Evolutionary conservation across 176 grass and related monocot species (phyloP).

Genomic region (Carex myosuroides): DNA sequence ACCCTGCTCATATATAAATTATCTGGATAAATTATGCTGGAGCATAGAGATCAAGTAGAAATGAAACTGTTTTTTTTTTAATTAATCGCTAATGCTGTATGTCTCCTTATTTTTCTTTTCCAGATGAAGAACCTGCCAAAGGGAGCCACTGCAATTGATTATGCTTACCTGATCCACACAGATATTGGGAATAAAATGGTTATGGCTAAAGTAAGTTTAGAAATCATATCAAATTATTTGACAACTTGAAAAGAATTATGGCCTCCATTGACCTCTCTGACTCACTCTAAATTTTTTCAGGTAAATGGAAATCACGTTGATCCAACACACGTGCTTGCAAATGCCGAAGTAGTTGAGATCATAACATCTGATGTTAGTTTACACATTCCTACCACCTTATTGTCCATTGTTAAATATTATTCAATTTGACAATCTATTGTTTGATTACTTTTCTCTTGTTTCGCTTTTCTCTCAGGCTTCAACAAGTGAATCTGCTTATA

Average conservation of each 20-base stretch:
- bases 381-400: slow-evolving; percentile 7
- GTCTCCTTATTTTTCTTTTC: background rate
- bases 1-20: background rate
- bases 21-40: background rate
- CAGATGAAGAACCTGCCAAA: slow-evolving; percentile 97
- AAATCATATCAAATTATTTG: slow-evolving; percentile 27
- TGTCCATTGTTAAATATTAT: slow-evolving; percentile 13
- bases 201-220: slow-evolving; percentile 62
- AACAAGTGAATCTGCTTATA: slow-evolving; percentile 82
- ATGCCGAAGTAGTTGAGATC: slow-evolving; percentile 98
- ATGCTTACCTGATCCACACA: slow-evolving; percentile 97
- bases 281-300: slow-evolving; percentile 41
- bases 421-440: slow-evolving; percentile 44
- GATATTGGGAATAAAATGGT: slow-evolving; percentile 99
- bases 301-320: slow-evolving; percentile 93
- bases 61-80: background rate
- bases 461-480: slow-evolving; percentile 43
- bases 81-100: background rate
- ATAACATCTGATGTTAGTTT: slow-evolving; percentile 87
- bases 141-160: slow-evolving; percentile 94
- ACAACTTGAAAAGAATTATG: background rate
- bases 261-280: slow-evolving; percentile 18
- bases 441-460: background rate
- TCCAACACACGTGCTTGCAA: slow-evolving; percentile 77
- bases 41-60: background rate